Percentiles rank a stretch among this genome's conserved stretches.
Evolutionary conservation across 805 yeast genomes (phyloP).

Genomic region (Maudiozyma turicensis): DNA sequence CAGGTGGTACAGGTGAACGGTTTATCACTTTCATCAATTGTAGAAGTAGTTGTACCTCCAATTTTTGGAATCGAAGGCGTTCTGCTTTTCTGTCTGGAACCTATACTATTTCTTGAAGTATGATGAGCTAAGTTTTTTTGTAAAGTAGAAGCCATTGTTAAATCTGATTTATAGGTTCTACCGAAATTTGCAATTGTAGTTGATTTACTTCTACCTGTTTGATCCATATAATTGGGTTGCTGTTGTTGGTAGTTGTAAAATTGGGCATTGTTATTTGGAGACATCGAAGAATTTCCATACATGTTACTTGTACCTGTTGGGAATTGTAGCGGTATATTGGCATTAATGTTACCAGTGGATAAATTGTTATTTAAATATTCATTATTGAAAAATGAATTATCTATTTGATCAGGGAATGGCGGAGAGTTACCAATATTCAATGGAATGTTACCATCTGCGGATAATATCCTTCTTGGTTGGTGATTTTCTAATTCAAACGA

Average conservation of each 20-base stretch:
- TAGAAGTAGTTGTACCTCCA: neutral
- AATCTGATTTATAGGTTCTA: neutral
- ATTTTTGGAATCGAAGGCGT: neutral
- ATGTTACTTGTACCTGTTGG: neutral
- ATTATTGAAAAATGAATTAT: neutral
- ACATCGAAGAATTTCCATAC: neutral
- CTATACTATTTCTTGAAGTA: neutral
- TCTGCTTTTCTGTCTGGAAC: neutral
- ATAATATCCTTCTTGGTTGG: neutral
- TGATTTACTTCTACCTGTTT: neutral
- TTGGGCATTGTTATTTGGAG: neutral
- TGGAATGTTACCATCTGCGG: neutral
- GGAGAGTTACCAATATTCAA: neutral
- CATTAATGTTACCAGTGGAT: neutral
- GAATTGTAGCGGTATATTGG: neutral
- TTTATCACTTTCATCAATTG: conserved; percentile 24
- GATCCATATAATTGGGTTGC: neutral
- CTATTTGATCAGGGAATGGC: too few relatives aligned
- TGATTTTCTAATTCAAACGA: neutral
- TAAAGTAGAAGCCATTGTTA: neutral
- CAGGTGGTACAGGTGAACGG: conserved; percentile 33
- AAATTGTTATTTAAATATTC: neutral
- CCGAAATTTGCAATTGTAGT: neutral
- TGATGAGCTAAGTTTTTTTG: neutral
- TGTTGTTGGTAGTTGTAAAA: too few relatives aligned